These are phyloP conservation scores for Myxozyma monticola DNA, from an alignment of 805 yeast species.

Conservation along the genomic window DNA sequence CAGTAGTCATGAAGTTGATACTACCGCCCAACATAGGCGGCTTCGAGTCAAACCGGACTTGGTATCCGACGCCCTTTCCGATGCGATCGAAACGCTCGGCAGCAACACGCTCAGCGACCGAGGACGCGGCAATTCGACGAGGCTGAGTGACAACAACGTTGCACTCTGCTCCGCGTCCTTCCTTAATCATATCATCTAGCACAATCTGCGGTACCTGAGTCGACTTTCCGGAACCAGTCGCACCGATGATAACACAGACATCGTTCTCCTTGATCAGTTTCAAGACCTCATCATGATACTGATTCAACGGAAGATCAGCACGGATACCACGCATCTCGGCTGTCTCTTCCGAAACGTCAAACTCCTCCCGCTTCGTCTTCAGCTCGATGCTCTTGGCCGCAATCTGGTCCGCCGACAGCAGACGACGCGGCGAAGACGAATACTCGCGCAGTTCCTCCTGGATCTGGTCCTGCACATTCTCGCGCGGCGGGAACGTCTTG, in stretches of 20 bases:
- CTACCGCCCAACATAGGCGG: conserved; percentile 52
- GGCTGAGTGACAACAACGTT: conserved; percentile 34
- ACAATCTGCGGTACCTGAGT: conserved; percentile 34
- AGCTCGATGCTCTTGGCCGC: conserved; percentile 1
- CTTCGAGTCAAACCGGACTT: conserved; percentile 73
- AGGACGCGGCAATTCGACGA: conserved; percentile 37
- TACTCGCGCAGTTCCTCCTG: conserved; percentile 5
- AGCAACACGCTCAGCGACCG: conserved; percentile 75
- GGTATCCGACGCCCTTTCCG: conserved; percentile 74
- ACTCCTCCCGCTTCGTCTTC: neutral
- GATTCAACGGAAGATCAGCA: conserved; percentile 18
- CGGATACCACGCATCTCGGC: conserved; percentile 18
- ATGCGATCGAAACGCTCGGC: conserved; percentile 62
- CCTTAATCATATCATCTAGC: conserved; percentile 26
- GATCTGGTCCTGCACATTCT: conserved; percentile 1
- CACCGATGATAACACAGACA: conserved; percentile 31
- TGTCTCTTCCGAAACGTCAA: neutral
- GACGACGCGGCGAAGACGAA: neutral
- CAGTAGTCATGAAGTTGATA: conserved; percentile 82
- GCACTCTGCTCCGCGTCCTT: conserved; percentile 25
- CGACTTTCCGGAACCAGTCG: conserved; percentile 35
- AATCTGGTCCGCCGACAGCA: neutral
- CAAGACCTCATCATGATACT: conserved; percentile 18
- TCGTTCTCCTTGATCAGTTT: conserved; percentile 19
- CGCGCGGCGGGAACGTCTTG: neutral